These are phyloP conservation scores for Exophiala bonariae DNA, from an alignment of 2,329 filamentous ascomycete species.

Conservation along the genomic window DNA sequence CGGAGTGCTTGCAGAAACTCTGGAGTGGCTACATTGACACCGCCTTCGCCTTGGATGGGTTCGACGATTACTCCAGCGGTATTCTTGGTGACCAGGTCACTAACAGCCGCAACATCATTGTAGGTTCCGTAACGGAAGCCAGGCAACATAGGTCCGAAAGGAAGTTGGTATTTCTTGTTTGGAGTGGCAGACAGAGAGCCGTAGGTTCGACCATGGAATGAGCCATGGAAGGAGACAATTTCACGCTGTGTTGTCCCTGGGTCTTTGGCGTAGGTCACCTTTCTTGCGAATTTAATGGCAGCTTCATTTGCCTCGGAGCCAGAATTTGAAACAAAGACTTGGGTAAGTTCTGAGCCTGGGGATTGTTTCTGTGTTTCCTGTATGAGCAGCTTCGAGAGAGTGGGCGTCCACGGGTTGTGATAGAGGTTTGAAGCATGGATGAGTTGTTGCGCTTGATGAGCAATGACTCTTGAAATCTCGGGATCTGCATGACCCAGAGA, in stretches of 20 bases:
- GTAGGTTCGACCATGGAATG: constrained; percentile 97
- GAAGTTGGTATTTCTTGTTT: constrained; percentile 95
- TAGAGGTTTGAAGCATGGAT: constrained; percentile 95
- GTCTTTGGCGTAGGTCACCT: constrained; percentile 76
- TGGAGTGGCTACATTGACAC: constrained; percentile 77
- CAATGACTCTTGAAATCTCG: constrained; percentile 71
- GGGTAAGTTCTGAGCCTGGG: constrained; percentile 39
- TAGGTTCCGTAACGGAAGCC: constrained; percentile 84
- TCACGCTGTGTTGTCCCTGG: constrained; percentile 74
- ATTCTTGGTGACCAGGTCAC: constrained; percentile 73
- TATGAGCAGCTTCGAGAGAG: constrained; percentile 80
- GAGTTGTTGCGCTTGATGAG: constrained; percentile 76
- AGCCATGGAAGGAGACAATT: constrained; percentile 84
- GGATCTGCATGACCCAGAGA: constrained; percentile 86
- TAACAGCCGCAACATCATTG: constrained; percentile 75
- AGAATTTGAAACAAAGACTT: constrained; percentile 93
- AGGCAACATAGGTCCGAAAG: constrained; percentile 92
- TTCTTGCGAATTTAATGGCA: constrained; percentile 93
- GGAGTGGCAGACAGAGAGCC: constrained; percentile 92
- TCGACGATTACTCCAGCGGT: constrained; percentile 96
- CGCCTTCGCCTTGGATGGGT: constrained; percentile 96
- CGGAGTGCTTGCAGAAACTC: constrained; percentile 86
- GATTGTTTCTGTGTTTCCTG: constrained; percentile 76
- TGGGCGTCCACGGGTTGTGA: constrained; percentile 93
- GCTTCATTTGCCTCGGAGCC: constrained; percentile 97